Percentiles rank a stretch among this genome's conserved stretches.
Conservation (phyloP, 768 basidiomycete genomes). For the Tulasnella calospora region DNA sequence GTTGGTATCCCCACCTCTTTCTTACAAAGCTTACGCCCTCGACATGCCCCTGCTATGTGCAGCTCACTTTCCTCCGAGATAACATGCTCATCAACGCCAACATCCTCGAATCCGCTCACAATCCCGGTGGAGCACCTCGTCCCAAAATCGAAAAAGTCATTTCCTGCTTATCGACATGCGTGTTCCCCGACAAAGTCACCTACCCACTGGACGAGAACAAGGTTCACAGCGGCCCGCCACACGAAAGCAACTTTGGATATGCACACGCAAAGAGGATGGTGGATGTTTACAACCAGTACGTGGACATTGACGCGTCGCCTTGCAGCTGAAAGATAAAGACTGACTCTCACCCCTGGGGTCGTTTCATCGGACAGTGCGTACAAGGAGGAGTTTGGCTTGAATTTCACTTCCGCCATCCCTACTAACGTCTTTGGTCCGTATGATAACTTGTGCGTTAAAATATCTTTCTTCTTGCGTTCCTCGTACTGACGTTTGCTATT, state of each 20-base stretch:
- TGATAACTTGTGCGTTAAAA: slow-evolving; percentile 76
- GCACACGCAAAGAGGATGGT: slow-evolving; percentile 95
- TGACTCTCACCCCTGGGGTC: neutral
- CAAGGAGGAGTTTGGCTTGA: slow-evolving; percentile 92
- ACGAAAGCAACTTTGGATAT: slow-evolving; percentile 93
- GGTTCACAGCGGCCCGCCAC: slow-evolving; percentile 88
- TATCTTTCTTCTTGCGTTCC: slow-evolving; percentile 15
- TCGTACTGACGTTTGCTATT: slow-evolving; percentile 14
- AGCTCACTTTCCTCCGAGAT: slow-evolving; percentile 90
- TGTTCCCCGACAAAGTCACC: slow-evolving; percentile 91
- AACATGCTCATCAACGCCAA: slow-evolving; percentile 96
- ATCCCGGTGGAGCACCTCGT: slow-evolving; percentile 26
- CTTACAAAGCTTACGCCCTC: neutral
- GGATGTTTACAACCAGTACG: slow-evolving; percentile 90
- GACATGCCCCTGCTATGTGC: neutral
- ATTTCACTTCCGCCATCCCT: slow-evolving; percentile 94
- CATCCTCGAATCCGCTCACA: slow-evolving; percentile 58
- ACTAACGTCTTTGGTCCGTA: slow-evolving; percentile 93
- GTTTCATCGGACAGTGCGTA: slow-evolving; percentile 59
- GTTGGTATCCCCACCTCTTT: neutral
- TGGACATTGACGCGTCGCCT: slow-evolving; percentile 13
- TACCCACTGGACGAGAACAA: slow-evolving; percentile 92
- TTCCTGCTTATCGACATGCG: slow-evolving; percentile 94
- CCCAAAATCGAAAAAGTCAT: slow-evolving; percentile 69
- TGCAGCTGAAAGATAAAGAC: neutral